Evolutionary conservation across 306 rosid genomes (phyloP).

Genomic region (Arachis stenosperma): DNA sequence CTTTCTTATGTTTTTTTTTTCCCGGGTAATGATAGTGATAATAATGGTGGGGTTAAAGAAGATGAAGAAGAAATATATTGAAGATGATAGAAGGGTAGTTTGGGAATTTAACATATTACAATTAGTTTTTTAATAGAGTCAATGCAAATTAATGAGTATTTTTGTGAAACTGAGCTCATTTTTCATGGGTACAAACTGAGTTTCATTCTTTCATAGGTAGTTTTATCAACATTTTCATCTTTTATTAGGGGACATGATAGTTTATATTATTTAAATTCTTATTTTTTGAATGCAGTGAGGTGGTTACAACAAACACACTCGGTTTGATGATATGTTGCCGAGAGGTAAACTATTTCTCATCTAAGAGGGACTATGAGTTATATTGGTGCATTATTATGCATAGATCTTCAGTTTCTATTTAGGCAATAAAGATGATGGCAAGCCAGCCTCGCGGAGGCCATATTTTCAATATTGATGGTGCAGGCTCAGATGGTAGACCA

Average conservation of each 20-base stretch:
- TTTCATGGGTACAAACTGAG: too few species aligned
- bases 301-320: slow-evolving; percentile 89
- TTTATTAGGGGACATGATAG: too few species aligned
- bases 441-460: slow-evolving; percentile 92
- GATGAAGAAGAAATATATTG: too few species aligned
- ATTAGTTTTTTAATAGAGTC: too few species aligned
- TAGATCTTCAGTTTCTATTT: slow-evolving; percentile 41
- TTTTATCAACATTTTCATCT: too few species aligned
- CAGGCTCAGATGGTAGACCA: slow-evolving; percentile 99
- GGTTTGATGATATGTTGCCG: slow-evolving; percentile 98
- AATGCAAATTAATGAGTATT: too few species aligned
- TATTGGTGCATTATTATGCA: slow-evolving; percentile 36
- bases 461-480: slow-evolving; percentile 95
- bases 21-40: too few species aligned
- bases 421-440: slow-evolving; percentile 95
- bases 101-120: too few species aligned
- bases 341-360: slow-evolving; percentile 66
- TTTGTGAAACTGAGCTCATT: too few species aligned
- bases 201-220: too few species aligned
- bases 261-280: background rate
- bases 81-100: too few species aligned
- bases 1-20: background rate
- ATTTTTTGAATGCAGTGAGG: slow-evolving; percentile 70
- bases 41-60: too few species aligned
- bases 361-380: slow-evolving; percentile 28